A percentile compares a stretch with the other conserved stretches of the same genome.
Evolutionary conservation across 306 rosid species (phyloP).

Genomic region (Pyrus communis): DNA sequence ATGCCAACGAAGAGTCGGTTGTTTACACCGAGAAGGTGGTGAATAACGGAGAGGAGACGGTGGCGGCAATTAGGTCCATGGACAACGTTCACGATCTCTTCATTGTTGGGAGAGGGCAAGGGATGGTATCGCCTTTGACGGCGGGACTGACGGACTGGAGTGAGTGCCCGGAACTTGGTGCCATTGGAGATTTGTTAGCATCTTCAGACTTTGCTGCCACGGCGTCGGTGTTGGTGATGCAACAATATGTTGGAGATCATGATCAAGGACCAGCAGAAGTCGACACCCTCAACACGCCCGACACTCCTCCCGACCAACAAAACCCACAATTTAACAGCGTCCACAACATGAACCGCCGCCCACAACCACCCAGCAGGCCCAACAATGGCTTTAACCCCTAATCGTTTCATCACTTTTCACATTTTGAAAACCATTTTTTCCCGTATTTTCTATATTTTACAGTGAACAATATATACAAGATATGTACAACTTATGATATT

Average conservation of each 20-base stretch:
- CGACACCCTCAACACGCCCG: conserved; percentile 15
- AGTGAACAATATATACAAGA: too few relatives aligned
- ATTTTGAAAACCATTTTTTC: background rate
- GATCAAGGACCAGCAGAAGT: background rate
- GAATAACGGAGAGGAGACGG: conserved; percentile 81
- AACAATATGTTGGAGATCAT: conserved; percentile 48
- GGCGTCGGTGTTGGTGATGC: conserved; percentile 73
- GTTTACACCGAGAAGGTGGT: conserved; percentile 49
- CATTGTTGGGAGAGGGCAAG: conserved; percentile 88
- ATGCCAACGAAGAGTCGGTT: conserved; percentile 26
- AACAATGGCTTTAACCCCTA: background rate
- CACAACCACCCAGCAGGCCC: conserved; percentile 9
- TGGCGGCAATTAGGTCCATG: conserved; percentile 58
- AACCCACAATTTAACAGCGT: conserved; percentile 13
- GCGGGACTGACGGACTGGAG: conserved; percentile 97
- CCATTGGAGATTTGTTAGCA: conserved; percentile 80
- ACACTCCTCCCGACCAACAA: conserved; percentile 1
- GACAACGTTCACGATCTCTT: conserved; percentile 61
- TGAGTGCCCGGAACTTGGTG: conserved; percentile 86
- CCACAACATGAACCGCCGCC: background rate
- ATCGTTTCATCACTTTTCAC: background rate
- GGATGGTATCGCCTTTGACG: conserved; percentile 58
- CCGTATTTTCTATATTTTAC: too few relatives aligned
- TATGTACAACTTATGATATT: too few relatives aligned
- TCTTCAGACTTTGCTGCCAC: conserved; percentile 85